Conservation (phyloP, 2,329 filamentous ascomycete species). For the Botryotinia convoluta region DNA sequence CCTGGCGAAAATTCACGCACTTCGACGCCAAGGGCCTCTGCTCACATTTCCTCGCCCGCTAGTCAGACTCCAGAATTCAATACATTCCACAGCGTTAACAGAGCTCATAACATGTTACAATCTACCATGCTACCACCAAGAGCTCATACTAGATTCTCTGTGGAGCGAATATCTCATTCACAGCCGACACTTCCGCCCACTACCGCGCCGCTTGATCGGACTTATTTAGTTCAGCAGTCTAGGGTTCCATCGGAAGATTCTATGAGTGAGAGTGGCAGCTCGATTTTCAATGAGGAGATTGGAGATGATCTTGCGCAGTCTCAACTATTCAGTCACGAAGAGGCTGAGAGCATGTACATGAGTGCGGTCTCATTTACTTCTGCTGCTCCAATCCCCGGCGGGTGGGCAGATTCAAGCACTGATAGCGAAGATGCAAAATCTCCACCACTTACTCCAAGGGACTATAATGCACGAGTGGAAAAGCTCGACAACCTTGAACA, state of each 20-base stretch:
- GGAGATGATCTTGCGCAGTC: conserved; percentile 60
- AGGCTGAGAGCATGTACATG: conserved; percentile 86
- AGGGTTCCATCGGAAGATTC: not conserved
- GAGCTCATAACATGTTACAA: conserved; percentile 25
- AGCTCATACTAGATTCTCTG: conserved; percentile 31
- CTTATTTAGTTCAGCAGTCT: not conserved
- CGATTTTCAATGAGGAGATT: conserved; percentile 21
- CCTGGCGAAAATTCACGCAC: conserved; percentile 3
- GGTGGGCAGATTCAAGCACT: conserved; percentile 30
- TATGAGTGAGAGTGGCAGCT: conserved; percentile 20
- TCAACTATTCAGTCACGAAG: conserved; percentile 72
- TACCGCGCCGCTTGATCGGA: not conserved
- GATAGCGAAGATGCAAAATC: conserved; percentile 24
- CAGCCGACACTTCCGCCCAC: conserved; percentile 29
- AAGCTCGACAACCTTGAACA: conserved; percentile 32
- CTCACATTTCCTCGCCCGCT: conserved; percentile 37
- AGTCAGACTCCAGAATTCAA: conserved; percentile 20
- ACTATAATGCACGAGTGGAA: conserved; percentile 18
- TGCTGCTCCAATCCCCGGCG: conserved; percentile 31
- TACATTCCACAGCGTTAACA: not conserved
- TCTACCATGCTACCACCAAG: conserved; percentile 34
- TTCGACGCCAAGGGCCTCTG: conserved; percentile 54
- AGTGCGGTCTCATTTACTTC: conserved; percentile 58
- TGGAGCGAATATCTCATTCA: conserved; percentile 35
- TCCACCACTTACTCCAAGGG: conserved; percentile 28